Conservation (phyloP, 768 basidiomycete species). For the Dendrothele bispora region DNA sequence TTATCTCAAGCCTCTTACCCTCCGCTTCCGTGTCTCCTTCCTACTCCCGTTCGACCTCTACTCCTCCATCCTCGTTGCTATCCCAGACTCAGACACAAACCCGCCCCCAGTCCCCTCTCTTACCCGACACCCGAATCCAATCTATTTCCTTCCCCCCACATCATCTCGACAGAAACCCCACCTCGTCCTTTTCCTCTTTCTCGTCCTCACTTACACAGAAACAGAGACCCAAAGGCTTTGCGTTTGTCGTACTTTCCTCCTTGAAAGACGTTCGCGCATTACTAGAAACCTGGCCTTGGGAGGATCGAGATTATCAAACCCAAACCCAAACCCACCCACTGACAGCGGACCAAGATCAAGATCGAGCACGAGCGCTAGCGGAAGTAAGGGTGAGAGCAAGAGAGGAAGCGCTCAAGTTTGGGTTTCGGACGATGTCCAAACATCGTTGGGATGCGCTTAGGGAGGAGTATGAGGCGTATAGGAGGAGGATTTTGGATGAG, state of each 20-base stretch:
- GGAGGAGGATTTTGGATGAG: constrained; percentile 51
- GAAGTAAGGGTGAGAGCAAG: constrained; percentile 5
- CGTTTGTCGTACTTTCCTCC: constrained; percentile 58
- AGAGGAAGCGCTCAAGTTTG: constrained; percentile 54
- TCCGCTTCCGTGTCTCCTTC: constrained; percentile 4
- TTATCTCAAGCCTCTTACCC: constrained; percentile 38
- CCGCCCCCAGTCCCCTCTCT: too few relatives aligned
- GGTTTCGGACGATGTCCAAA: constrained; percentile 60
- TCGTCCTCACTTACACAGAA: too few relatives aligned
- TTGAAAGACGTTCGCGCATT: constrained; percentile 41
- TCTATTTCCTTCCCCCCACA: constrained; percentile 59
- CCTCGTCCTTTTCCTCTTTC: background rate
- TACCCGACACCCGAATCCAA: constrained; percentile 44
- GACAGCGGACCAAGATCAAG: background rate
- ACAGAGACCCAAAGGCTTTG: constrained; percentile 66
- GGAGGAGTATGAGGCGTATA: constrained; percentile 68
- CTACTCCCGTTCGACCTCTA: background rate
- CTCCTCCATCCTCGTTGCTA: background rate
- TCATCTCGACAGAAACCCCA: constrained; percentile 45
- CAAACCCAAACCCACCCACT: background rate
- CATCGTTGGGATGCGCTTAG: constrained; percentile 62
- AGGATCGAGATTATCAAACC: constrained; percentile 14
- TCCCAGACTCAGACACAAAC: background rate
- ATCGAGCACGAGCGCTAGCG: background rate
- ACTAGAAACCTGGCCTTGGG: constrained; percentile 64